A percentile compares a stretch with the other conserved stretches of the same genome.
phyloP scores from a whole-genome alignment of 73 alveolate genomes.

The Tetrahymena borealis region DNA sequence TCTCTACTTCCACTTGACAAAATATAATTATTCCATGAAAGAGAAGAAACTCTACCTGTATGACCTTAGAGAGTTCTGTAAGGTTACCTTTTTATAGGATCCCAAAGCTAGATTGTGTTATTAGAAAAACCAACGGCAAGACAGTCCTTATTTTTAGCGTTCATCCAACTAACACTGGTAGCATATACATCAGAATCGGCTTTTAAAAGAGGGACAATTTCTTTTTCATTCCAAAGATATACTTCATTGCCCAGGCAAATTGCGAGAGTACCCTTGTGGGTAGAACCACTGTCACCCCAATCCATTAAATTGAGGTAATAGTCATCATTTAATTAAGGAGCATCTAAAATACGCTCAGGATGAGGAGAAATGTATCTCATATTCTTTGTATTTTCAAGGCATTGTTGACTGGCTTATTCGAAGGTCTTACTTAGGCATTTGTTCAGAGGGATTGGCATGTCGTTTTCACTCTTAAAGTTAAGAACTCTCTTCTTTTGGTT shows the following conservation, averaged over 20 bases:
- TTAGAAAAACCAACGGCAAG: conserved; percentile 71
- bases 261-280: conserved; percentile 67
- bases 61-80: conserved; percentile 72
- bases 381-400: neutral
- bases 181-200: neutral
- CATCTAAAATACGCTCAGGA: conserved; percentile 39
- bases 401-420: conserved; percentile 2
- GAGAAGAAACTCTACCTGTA: conserved; percentile 74
- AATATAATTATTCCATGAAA: conserved; percentile 74
- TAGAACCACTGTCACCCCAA: conserved; percentile 72
- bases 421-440: conserved; percentile 12
- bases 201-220: neutral
- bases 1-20: conserved; percentile 84
- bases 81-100: conserved; percentile 56
- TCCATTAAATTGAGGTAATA: conserved; percentile 61
- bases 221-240: conserved; percentile 75
- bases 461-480: conserved; percentile 6
- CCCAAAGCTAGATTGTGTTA: conserved; percentile 84
- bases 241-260: conserved; percentile 73
- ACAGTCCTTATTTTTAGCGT: conserved; percentile 6
- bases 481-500: conserved; percentile 24
- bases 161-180: conserved; percentile 27
- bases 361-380: conserved; percentile 15
- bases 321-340: conserved; percentile 37
- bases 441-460: conserved; percentile 10